Evolutionary conservation across 2,329 filamentous ascomycete species (phyloP).

Genomic region (Leptographium procerum): DNA sequence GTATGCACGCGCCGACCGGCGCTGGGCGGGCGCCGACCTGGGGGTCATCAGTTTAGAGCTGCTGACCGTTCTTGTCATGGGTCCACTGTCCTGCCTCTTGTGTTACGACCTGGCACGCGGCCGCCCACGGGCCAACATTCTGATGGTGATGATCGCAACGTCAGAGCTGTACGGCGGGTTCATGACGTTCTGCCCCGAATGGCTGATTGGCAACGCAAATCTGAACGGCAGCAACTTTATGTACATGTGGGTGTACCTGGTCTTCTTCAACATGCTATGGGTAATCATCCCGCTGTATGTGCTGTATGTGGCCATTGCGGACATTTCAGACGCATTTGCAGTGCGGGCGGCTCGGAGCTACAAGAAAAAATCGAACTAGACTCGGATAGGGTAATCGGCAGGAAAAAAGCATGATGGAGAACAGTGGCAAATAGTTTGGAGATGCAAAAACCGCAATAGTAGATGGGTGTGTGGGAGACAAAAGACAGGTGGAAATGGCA

Average conservation of each 20-base stretch:
- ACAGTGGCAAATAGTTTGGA: neutral
- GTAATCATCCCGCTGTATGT: slow-evolving; percentile 51
- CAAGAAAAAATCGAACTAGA: slow-evolving; percentile 19
- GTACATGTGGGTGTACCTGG: slow-evolving; percentile 55
- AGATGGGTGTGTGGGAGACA: too few species aligned
- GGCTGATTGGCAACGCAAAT: slow-evolving; percentile 50
- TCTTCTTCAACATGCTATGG: slow-evolving; percentile 61
- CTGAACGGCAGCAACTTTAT: slow-evolving; percentile 56
- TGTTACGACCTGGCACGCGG: slow-evolving; percentile 48
- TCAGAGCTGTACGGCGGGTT: slow-evolving; percentile 58
- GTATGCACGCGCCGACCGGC: slow-evolving; percentile 50
- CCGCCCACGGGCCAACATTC: slow-evolving; percentile 43
- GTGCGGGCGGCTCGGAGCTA: slow-evolving; percentile 21
- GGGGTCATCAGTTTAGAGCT: slow-evolving; percentile 54
- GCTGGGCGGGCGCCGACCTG: slow-evolving; percentile 54
- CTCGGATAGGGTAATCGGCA: neutral
- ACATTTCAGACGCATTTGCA: slow-evolving; percentile 44
- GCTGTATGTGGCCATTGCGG: slow-evolving; percentile 40
- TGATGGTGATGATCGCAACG: slow-evolving; percentile 54
- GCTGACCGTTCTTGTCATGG: slow-evolving; percentile 52
- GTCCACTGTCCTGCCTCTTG: slow-evolving; percentile 46
- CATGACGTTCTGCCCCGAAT: slow-evolving; percentile 62
- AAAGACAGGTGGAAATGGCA: too few species aligned
- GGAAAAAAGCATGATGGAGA: neutral
- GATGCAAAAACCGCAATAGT: neutral